A percentile compares a stretch with the other conserved stretches of the same genome.
phyloP scores from a whole-genome alignment of 176 grass and related monocot species.

The Saccharum officinarum region DNA sequence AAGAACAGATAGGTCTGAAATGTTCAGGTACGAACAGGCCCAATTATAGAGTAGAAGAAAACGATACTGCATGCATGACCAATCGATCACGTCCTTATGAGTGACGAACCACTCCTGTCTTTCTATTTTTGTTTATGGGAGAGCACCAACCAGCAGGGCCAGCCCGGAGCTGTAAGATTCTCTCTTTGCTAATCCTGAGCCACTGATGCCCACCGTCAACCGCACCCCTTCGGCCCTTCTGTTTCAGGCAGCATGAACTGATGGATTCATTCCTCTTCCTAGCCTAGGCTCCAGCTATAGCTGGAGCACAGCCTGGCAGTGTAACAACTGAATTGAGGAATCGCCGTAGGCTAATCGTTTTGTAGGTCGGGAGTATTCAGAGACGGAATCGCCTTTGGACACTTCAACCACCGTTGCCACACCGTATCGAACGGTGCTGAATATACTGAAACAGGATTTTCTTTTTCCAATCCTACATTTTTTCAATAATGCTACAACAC shows the following conservation, averaged over 20 bases:
- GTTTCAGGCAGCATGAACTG: not conserved
- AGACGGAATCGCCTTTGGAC: no score
- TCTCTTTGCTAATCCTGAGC: not conserved
- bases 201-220: not conserved
- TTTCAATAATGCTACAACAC: no score
- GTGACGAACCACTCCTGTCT: not conserved
- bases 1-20: conserved; percentile 18
- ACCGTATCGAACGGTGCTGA: no score
- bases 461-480: no score
- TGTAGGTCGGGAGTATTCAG: no score
- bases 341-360: not conserved
- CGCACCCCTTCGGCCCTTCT: not conserved
- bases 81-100: not conserved
- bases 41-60: not conserved
- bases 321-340: not conserved
- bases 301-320: not conserved
- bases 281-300: no score
- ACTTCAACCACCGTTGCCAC: no score
- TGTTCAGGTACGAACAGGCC: not conserved
- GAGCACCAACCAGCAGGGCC: not conserved
- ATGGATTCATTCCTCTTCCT: not conserved
- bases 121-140: not conserved
- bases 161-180: conserved; percentile 25
- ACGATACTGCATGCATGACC: conserved; percentile 2
- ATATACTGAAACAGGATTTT: no score